phyloP scores from a whole-genome alignment of 805 yeast species.

The Yamadazyma olivae region DNA sequence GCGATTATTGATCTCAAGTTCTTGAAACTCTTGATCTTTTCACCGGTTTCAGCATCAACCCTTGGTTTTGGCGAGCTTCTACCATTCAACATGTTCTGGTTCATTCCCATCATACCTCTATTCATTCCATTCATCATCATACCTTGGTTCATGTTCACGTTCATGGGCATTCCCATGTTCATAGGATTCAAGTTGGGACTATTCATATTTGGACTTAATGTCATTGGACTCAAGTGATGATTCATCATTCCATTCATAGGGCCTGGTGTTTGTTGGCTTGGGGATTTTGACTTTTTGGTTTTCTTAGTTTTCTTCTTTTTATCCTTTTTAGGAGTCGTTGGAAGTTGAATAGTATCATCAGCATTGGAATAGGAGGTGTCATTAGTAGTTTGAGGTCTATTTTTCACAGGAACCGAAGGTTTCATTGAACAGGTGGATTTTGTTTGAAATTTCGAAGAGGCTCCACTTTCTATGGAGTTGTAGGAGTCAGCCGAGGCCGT shows the following conservation, averaged over 20 bases:
- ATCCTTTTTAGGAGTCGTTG: constrained; percentile 3
- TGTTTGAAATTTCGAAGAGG: constrained; percentile 16
- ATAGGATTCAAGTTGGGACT: constrained; percentile 1
- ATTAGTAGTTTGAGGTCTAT: too few species aligned
- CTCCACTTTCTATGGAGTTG: constrained; percentile 32
- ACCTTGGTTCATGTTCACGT: constrained; percentile 1
- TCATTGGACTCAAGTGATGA: constrained; percentile 1
- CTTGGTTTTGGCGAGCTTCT: constrained; percentile 4
- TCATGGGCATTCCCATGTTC: constrained; percentile 4
- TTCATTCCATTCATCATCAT: constrained; percentile 3
- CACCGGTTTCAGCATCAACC: constrained; percentile 18
- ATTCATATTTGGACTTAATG: constrained; percentile 1
- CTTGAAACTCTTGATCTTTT: constrained; percentile 32
- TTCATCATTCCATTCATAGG: constrained; percentile 1
- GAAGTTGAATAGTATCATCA: neutral
- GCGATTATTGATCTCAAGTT: constrained; percentile 34
- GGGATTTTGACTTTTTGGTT: constrained; percentile 1
- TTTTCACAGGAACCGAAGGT: neutral
- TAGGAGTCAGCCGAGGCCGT: constrained; percentile 18
- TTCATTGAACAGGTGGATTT: neutral
- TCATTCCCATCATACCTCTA: neutral
- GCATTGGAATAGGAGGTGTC: neutral
- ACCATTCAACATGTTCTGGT: constrained; percentile 2
- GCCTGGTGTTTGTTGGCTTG: neutral
- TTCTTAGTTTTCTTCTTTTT: constrained; percentile 6